A percentile compares a stretch with the other conserved stretches of the same genome.
Evolutionary conservation across 768 basidiomycete genomes (phyloP).

Genomic region (Krasilnikovozyma curviuscula): DNA sequence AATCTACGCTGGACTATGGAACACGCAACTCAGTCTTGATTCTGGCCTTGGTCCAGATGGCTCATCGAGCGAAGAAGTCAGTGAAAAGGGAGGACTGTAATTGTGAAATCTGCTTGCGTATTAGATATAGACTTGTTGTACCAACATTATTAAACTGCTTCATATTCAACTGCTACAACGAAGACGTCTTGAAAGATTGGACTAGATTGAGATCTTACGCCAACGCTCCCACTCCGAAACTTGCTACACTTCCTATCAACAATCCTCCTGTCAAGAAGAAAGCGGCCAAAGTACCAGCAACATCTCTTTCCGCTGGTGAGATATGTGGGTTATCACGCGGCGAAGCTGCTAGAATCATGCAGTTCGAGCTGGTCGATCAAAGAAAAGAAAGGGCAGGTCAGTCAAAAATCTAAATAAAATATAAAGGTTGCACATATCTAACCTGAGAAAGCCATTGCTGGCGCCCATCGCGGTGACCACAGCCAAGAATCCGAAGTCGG

Average conservation of each 20-base stretch:
- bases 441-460: no score
- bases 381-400: neutral
- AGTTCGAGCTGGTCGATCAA: neutral
- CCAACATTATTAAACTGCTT: no score
- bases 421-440: no score
- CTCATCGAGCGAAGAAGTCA: no score
- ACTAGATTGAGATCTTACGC: no score
- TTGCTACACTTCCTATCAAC: conserved; percentile 1
- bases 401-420: neutral
- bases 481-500: no score
- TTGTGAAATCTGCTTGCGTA: no score
- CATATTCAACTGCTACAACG: no score
- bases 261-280: conserved; percentile 6
- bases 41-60: neutral
- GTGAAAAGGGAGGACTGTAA: no score
- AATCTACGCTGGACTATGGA: conserved; percentile 27
- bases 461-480: no score
- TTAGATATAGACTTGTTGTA: no score
- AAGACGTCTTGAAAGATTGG: no score
- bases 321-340: conserved; percentile 2
- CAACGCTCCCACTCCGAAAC: conserved; percentile 1
- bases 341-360: conserved; percentile 1
- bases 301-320: neutral
- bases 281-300: neutral
- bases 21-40: conserved; percentile 20